phyloP scores from a whole-genome alignment of 345 rosid genomes.

The Sonneratia caseolaris region DNA sequence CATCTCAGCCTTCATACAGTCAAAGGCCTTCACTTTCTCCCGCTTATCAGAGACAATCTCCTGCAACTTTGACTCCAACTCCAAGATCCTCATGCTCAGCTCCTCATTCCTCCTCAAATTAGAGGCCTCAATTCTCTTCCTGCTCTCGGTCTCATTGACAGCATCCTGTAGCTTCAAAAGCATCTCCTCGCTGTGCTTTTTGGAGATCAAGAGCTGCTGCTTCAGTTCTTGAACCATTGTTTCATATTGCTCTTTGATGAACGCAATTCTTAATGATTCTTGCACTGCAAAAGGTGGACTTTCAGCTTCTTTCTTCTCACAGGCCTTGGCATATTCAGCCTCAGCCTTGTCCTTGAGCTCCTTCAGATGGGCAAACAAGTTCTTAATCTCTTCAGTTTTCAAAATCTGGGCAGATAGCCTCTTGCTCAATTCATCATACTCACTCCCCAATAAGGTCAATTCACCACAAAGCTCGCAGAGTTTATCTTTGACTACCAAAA shows the following conservation, averaged over 20 bases:
- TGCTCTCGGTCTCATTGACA: conserved; percentile 65
- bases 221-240: conserved; percentile 73
- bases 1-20: conserved; percentile 81
- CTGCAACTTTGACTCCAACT: conserved; percentile 68
- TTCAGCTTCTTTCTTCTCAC: conserved; percentile 44
- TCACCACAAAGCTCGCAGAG: conserved; percentile 39
- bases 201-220: conserved; percentile 75
- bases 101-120: conserved; percentile 73
- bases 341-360: conserved; percentile 88
- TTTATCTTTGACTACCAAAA: conserved; percentile 42
- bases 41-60: conserved; percentile 51
- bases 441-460: conserved; percentile 31
- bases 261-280: conserved; percentile 91
- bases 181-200: conserved; percentile 84
- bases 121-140: conserved; percentile 72
- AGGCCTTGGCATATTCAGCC: conserved; percentile 47
- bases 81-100: conserved; percentile 54
- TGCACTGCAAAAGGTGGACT: conserved; percentile 54
- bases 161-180: conserved; percentile 88
- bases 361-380: conserved; percentile 65
- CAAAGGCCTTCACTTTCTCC: conserved; percentile 60
- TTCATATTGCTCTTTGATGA: conserved; percentile 91
- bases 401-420: conserved; percentile 70
- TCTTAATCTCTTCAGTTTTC: conserved; percentile 84
- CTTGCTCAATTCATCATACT: conserved; percentile 47